phyloP scores from a whole-genome alignment of 768 basidiomycete genomes.

The Suillus discolor region DNA sequence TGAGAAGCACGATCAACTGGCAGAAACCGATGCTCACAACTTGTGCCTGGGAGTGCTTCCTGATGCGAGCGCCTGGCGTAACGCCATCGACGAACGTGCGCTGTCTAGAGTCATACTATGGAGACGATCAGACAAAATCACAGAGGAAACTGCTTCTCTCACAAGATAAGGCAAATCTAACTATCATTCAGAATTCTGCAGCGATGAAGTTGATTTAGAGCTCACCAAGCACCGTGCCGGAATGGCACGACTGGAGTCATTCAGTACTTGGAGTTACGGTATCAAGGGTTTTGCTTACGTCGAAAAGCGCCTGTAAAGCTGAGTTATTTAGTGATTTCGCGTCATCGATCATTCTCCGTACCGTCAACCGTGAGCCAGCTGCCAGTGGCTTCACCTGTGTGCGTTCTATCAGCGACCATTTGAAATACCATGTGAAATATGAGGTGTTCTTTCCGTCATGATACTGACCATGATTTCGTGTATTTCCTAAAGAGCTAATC shows the following conservation, averaged over 20 bases:
- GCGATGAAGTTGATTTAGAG: neutral
- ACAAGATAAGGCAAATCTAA: conserved; percentile 6
- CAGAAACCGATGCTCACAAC: neutral
- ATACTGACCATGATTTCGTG: conserved; percentile 4
- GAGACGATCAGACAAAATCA: neutral
- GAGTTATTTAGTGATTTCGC: neutral
- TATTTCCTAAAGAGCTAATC: neutral
- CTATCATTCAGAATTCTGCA: neutral
- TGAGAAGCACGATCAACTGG: neutral
- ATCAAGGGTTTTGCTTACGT: neutral
- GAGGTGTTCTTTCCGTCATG: neutral
- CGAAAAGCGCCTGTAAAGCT: neutral
- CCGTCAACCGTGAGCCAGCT: conserved; percentile 5
- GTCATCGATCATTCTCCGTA: neutral
- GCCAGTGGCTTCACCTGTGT: neutral
- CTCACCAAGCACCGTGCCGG: conserved; percentile 7
- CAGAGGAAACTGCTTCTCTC: neutral
- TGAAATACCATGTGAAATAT: neutral
- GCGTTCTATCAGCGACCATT: neutral
- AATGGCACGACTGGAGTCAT: neutral
- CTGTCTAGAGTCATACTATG: neutral
- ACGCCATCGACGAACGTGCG: neutral
- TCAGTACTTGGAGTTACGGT: neutral
- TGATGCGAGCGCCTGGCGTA: neutral
- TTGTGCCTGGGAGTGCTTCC: neutral